Percentiles rank a stretch among this genome's conserved stretches.
Evolutionary conservation across 805 yeast species (phyloP).

Genomic region (Starmerella cellae): DNA sequence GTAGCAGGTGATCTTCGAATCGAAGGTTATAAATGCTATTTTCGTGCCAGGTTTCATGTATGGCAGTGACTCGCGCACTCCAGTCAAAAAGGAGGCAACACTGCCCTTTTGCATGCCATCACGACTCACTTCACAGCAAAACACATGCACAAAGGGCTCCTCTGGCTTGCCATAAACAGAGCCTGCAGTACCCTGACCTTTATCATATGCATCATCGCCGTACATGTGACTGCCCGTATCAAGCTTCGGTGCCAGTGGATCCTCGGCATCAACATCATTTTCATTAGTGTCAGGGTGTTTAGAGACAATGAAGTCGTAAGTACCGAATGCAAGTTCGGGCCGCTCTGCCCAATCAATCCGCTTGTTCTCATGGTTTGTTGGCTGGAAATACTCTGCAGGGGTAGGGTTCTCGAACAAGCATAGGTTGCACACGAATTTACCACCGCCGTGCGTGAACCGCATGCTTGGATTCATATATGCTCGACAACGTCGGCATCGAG

Average conservation of each 20-base stretch:
- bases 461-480: conserved; percentile 78
- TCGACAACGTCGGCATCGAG: conserved; percentile 85
- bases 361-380: conserved; percentile 46
- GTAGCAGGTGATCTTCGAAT: conserved; percentile 56
- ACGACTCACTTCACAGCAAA: conserved; percentile 55
- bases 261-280: not conserved
- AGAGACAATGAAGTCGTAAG: conserved; percentile 76
- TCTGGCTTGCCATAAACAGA: conserved; percentile 44
- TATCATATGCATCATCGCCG: not conserved
- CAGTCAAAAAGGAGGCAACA: conserved; percentile 49
- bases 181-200: not conserved
- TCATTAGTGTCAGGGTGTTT: not conserved
- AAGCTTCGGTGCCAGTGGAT: not conserved
- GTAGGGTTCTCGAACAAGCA: conserved; percentile 65
- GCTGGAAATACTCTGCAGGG: conserved; percentile 53
- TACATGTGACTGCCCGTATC: not conserved
- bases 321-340: conserved; percentile 71
- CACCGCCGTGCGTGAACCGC: conserved; percentile 47
- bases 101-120: conserved; percentile 44
- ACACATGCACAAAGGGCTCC: conserved; percentile 45
- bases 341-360: conserved; percentile 50
- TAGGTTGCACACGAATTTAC: conserved; percentile 66
- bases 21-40: conserved; percentile 64
- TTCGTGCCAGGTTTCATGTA: conserved; percentile 31
- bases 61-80: conserved; percentile 44